Percentiles rank a stretch among this genome's conserved stretches.
These are phyloP conservation scores for Agrocybe pediades DNA, from an alignment of 768 basidiomycete genomes.

Conservation along the genomic window DNA sequence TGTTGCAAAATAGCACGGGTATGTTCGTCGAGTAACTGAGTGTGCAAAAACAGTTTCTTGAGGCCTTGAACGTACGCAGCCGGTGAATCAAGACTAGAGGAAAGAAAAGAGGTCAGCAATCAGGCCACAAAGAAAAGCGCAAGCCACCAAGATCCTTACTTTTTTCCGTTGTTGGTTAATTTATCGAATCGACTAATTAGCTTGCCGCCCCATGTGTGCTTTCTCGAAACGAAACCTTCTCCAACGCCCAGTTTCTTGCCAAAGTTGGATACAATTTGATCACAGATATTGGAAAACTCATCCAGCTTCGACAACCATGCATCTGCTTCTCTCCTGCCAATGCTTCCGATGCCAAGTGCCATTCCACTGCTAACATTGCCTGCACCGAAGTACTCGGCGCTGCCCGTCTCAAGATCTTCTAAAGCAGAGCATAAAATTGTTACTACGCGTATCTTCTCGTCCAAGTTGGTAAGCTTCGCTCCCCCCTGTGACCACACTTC, in stretches of 20 bases:
- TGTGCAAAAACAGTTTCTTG: conserved; percentile 68
- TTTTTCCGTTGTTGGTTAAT: conserved; percentile 81
- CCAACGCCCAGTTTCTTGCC: conserved; percentile 89
- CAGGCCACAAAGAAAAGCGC: conserved; percentile 1
- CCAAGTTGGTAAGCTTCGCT: conserved; percentile 77
- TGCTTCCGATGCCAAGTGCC: conserved; percentile 73
- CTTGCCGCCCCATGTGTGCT: conserved; percentile 77
- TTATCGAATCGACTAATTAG: conserved; percentile 78
- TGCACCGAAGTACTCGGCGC: conserved; percentile 75
- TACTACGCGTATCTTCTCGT: conserved; percentile 86
- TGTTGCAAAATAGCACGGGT: conserved; percentile 69
- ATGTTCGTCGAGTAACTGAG: conserved; percentile 87
- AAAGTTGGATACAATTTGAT: conserved; percentile 77
- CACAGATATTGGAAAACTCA: conserved; percentile 78
- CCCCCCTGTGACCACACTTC: conserved; percentile 93
- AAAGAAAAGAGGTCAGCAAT: conserved; percentile 15
- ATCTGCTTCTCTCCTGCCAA: conserved; percentile 78
- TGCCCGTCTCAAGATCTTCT: conserved; percentile 74
- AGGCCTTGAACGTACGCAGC: conserved; percentile 80
- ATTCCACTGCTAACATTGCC: conserved; percentile 78
- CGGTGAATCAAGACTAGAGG: conserved; percentile 80
- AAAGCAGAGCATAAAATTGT: conserved; percentile 77
- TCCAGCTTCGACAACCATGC: conserved; percentile 78
- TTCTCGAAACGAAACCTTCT: conserved; percentile 84
- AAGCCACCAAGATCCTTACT: conserved; percentile 56